Conservation (phyloP, 1,139 yeast genomes). For the Hansenula sp. region DNA sequence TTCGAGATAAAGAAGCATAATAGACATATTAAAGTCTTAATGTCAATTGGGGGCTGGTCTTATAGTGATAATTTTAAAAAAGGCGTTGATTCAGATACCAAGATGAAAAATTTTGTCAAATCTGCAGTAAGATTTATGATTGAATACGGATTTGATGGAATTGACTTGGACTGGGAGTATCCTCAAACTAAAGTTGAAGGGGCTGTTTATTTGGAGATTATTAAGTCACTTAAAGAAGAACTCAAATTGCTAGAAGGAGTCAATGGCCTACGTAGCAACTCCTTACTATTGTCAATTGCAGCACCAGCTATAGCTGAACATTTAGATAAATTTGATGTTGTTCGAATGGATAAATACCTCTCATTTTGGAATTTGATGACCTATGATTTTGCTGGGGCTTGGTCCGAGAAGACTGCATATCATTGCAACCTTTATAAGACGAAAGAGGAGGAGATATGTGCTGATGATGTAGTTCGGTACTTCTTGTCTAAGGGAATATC, state of each 20-base stretch:
- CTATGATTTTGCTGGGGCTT: conserved; percentile 79
- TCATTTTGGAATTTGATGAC: conserved; percentile 86
- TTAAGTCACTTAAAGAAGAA: conserved; percentile 37
- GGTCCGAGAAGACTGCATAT: conserved; percentile 61
- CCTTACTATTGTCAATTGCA: conserved; percentile 62
- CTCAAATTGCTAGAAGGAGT: conserved; percentile 36
- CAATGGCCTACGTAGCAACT: conserved; percentile 22
- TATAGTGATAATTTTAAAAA: conserved; percentile 48
- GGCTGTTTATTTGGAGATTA: conserved; percentile 38
- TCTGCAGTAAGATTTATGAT: conserved; percentile 46
- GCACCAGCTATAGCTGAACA: conserved; percentile 64
- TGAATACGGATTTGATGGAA: conserved; percentile 75
- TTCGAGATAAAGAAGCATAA: conserved; percentile 26
- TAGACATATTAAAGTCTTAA: conserved; percentile 51
- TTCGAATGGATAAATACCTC: conserved; percentile 52
- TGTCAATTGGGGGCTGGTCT: conserved; percentile 93
- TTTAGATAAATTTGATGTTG: conserved; percentile 38
- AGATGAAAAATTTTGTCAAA: conserved; percentile 44
- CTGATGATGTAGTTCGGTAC: conserved; percentile 43
- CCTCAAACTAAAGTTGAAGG: conserved; percentile 53
- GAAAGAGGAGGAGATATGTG: conserved; percentile 44
- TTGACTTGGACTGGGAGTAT: conserved; percentile 95
- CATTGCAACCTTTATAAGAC: conserved; percentile 63
- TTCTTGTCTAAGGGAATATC: conserved; percentile 42
- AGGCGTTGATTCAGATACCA: conserved; percentile 36